Evolutionary conservation across 176 grass and related monocot species (phyloP), one percentile per base, ranked within the genome.

Genomic region (Leersia perrieri): DNA sequence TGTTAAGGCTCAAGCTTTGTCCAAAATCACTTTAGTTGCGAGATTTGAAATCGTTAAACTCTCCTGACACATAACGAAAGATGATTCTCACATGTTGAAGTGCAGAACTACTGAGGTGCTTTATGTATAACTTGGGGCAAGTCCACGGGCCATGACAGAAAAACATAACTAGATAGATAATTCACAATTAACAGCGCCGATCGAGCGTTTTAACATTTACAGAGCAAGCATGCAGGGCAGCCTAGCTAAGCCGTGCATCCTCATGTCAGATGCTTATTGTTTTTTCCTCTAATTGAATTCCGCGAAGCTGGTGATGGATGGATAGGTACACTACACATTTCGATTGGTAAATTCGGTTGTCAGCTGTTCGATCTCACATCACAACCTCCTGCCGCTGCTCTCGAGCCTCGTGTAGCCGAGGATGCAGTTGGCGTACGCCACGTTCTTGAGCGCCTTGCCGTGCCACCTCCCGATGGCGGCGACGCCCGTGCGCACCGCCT

Each of bases 371-470:
- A n/a, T n/a, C n/a, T n/a, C n/a, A n/a, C n/a, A n/a, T 83, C 76
- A 85, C 22, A 89, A 29, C 83, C 60, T 90, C 60, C 73, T 82
- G 67, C 73, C 78, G 67, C 58, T 72, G 78, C 66, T 77, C 65
- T 90, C 88, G 30, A 90, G 88, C 83, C 83, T 86, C 16, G 88
- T 86, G 88, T 90, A 90, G 0, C 88, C 88, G 44, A 90, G 83
- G 33, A 90, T 47, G 88, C 88, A 82, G 83, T 86, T 90, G 78
- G 88, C 88, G 79, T 90, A 90, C 5, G 83, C 79, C 10, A 90
- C 83, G 73, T 90, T 78, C 47, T 85, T 81, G 66, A 86, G 73
- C 66, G 88, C 83, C 88, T 86, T 90, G 66, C 73, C 87, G 66
- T 89, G 87, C 87, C 83, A 89, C 78, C 67, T 60, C 58, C 92